Evolutionary conservation across 1,284 basidiomycete species (phyloP).

Genomic region (Ceratobasidium sp.): DNA sequence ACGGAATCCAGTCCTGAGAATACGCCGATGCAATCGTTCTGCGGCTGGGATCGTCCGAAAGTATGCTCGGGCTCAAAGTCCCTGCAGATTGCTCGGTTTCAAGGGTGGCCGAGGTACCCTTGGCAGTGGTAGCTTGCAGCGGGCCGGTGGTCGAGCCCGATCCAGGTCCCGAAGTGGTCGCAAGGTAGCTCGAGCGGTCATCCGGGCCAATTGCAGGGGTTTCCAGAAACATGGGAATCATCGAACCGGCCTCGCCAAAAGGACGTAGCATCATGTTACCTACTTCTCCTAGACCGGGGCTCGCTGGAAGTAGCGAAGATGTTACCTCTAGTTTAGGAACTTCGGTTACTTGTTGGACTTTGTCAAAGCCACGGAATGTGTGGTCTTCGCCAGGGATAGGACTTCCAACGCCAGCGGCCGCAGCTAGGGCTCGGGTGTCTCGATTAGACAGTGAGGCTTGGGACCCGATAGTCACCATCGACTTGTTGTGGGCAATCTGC

Average conservation of each 20-base stretch:
- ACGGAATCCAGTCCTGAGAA: conserved; percentile 38
- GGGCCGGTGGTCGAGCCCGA: conserved; percentile 34
- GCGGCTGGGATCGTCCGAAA: conserved; percentile 32
- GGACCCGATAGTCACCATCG: conserved; percentile 6
- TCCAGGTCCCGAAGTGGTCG: conserved; percentile 18
- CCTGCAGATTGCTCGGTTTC: conserved; percentile 19
- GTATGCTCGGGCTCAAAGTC: conserved; percentile 18
- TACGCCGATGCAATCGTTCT: conserved; percentile 35
- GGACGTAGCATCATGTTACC: conserved; percentile 40
- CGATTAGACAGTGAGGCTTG: conserved; percentile 37
- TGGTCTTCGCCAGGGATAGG: conserved; percentile 35
- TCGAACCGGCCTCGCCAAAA: conserved; percentile 39
- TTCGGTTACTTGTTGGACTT: not conserved
- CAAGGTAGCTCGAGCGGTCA: conserved; percentile 36
- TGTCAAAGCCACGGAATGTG: conserved; percentile 8
- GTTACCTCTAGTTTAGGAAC: not conserved
- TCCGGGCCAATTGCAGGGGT: conserved; percentile 40
- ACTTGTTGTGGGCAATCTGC: conserved; percentile 28
- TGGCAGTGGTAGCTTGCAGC: conserved; percentile 32
- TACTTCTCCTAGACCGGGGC: conserved; percentile 41
- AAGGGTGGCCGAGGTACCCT: conserved; percentile 20
- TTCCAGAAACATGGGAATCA: conserved; percentile 34
- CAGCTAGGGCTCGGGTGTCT: conserved; percentile 41
- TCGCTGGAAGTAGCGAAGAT: conserved; percentile 11
- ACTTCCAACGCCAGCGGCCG: conserved; percentile 38